Base-by-base conservation (phyloP, 192 early-diverging fungal genomes). In the Backusella parvicylindrica region DNA sequence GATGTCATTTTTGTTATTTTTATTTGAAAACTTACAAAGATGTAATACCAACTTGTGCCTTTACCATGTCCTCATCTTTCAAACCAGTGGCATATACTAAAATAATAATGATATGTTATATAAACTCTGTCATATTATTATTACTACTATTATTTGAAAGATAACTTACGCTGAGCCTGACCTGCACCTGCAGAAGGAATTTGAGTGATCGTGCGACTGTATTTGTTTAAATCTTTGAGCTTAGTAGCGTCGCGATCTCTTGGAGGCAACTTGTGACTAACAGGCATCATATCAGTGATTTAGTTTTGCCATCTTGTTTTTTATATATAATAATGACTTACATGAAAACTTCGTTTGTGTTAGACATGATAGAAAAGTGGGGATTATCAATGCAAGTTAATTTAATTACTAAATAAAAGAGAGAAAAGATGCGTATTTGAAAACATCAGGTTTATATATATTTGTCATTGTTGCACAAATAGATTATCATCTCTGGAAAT, bases 11-110 rank as follows among this genome's bases (percentile, higher is more conserved):
- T 15, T 36, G 41, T 12, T 32, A 16, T 23, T 43, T 37, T 32
- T 9, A 67, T 68, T 31, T 6, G 2, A 26, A 32, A 11, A 86
- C 90, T 86, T 89, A 95, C 86, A 99, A 95, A 81, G 91, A 93
- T 12, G 95, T 89, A 75, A 99, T 98, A 38, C 98, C 98, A 47
- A 99, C 95, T 85, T 97, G 96, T 26, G 95, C 90, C 81, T 94
- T 91, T 72, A 73, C 75, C 86, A 99, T 89, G 71, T 98, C 93
- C 11, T 82, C 86, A 41, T 91, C 88, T 50, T 88, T 91, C 70
- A 99, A 84, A 28, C 98, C 98, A 6, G 95, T 97, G 5, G 91
- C 98, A 79, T 95, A 92, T 76, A 99, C 92, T 95, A 36, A 43
- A 1, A 0, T 13, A 12, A 13, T 60, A 40, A 31, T 12, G 18